Evolutionary conservation across 1,139 yeast species (phyloP).

Genomic region (Geotrichum reessii): DNA sequence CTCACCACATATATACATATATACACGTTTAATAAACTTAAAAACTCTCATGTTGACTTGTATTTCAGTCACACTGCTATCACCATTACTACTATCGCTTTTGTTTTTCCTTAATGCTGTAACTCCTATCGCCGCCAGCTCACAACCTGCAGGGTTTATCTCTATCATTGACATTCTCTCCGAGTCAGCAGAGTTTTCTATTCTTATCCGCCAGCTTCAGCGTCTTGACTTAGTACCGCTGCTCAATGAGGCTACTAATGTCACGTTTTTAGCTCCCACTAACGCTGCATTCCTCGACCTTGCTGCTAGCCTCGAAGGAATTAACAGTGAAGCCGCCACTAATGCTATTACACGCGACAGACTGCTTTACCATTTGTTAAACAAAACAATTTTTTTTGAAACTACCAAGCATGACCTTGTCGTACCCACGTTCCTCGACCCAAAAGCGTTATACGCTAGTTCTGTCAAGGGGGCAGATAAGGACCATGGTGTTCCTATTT

Average conservation of each 20-base stretch:
- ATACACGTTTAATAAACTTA: neutral
- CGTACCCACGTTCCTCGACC: conserved; percentile 18
- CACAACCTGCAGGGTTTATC: conserved; percentile 3
- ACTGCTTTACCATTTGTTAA: conserved; percentile 36
- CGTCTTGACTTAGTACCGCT: conserved; percentile 60
- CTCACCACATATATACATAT: neutral
- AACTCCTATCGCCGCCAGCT: neutral
- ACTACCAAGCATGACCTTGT: conserved; percentile 16
- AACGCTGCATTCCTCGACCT: conserved; percentile 63
- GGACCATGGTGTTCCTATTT: conserved; percentile 1
- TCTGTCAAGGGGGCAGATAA: conserved; percentile 15
- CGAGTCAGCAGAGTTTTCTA: conserved; percentile 64
- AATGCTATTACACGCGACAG: conserved; percentile 29
- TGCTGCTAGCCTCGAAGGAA: neutral
- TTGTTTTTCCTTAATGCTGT: neutral
- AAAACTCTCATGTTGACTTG: neutral
- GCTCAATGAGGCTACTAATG: conserved; percentile 57
- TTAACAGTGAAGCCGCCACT: conserved; percentile 21
- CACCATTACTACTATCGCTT: neutral
- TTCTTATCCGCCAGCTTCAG: conserved; percentile 61
- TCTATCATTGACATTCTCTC: conserved; percentile 75
- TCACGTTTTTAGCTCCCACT: conserved; percentile 79
- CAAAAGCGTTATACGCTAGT: conserved; percentile 10
- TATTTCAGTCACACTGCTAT: neutral
- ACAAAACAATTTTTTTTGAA: conserved; percentile 27